These are phyloP conservation scores for Solanum hybrid DNA, from an alignment of 305 asterid genomes.

Conservation along the genomic window DNA sequence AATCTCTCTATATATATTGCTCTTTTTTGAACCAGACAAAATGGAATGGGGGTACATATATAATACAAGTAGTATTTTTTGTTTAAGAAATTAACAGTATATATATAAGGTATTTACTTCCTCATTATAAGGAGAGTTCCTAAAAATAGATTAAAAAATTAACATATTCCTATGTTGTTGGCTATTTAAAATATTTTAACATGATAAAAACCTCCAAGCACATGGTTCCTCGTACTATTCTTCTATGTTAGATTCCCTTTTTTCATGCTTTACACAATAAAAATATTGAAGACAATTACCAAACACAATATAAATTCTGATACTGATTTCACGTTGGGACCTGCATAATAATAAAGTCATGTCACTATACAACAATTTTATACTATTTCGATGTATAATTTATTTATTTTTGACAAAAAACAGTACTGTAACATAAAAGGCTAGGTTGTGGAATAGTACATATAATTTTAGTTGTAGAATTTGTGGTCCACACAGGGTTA, in stretches of 20 bases:
- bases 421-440: not conserved
- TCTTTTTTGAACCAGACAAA: not conserved
- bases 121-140: not conserved
- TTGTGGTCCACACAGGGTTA: not conserved
- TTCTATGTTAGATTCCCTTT: not conserved
- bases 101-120: not conserved
- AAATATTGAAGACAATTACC: not conserved
- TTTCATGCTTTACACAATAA: not conserved
- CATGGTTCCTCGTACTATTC: slow-evolving; percentile 1
- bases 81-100: not conserved
- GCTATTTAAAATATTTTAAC: not conserved
- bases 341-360: not conserved
- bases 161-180: not conserved
- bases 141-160: not conserved
- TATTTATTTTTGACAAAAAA: too few relatives aligned
- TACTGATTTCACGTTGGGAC: not conserved
- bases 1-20: too few relatives aligned
- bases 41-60: not conserved
- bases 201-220: not conserved
- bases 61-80: too few relatives aligned
- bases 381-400: not conserved
- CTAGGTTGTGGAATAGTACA: not conserved
- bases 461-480: not conserved
- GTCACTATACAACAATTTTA: not conserved
- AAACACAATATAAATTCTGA: not conserved